Percentiles rank a stretch among this genome's conserved stretches.
phyloP scores from a whole-genome alignment of 495 filamentous ascomycete genomes.

The Amorphotheca resinae region DNA sequence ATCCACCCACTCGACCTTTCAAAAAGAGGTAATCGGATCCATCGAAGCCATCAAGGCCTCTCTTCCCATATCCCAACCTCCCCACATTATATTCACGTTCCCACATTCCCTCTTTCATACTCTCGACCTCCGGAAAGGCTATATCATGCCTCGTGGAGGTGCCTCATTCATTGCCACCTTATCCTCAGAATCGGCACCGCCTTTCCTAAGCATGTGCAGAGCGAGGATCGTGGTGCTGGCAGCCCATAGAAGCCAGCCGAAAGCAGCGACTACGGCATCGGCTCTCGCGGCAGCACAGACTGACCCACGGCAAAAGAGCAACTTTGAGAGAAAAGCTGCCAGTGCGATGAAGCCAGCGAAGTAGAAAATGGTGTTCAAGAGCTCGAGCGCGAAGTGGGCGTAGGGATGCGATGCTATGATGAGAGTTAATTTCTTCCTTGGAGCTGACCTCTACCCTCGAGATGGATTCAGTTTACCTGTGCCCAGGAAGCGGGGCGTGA shows the following conservation, averaged over 20 bases:
- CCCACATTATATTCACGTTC: too few species aligned
- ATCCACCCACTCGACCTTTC: too few species aligned
- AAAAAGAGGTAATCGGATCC: too few species aligned
- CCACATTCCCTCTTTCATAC: too few species aligned
- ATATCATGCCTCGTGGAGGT: too few species aligned
- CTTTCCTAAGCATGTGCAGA: too few species aligned
- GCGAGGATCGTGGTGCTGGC: slow-evolving; percentile 24
- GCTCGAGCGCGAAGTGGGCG: slow-evolving; percentile 48
- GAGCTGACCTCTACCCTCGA: not conserved
- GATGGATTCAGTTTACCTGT: slow-evolving; percentile 28
- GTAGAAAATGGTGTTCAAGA: slow-evolving; percentile 65
- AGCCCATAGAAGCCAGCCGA: slow-evolving; percentile 32
- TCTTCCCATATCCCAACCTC: too few species aligned
- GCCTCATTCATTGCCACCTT: too few species aligned
- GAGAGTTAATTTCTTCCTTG: not conserved
- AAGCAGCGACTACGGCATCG: slow-evolving; percentile 33
- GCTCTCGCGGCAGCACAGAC: slow-evolving; percentile 37
- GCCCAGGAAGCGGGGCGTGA: slow-evolving; percentile 42
- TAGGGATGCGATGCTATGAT: slow-evolving; percentile 39
- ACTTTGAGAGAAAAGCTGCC: slow-evolving; percentile 45
- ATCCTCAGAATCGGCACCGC: too few species aligned
- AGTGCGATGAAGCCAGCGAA: slow-evolving; percentile 68
- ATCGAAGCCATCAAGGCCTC: too few species aligned
- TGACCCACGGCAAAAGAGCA: slow-evolving; percentile 38
- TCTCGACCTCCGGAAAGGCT: too few species aligned